Evolutionary conservation across 345 rosid genomes (phyloP).

Genomic region (Anacardium occidentale): DNA sequence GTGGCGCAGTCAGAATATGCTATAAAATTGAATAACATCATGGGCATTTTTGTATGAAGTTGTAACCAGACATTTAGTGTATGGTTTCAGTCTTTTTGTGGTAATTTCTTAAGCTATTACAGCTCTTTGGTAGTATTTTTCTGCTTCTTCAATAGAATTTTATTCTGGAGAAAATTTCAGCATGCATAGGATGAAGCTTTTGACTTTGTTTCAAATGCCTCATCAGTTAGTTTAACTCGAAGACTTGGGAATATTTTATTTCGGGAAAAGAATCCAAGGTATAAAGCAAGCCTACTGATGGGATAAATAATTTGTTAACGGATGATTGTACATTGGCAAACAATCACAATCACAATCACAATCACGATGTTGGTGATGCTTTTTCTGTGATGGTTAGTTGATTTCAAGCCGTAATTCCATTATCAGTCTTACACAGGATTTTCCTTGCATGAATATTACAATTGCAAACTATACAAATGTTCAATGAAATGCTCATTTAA

Average conservation of each 20-base stretch:
- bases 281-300: neutral
- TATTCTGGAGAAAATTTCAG: neutral
- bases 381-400: neutral
- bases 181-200: neutral
- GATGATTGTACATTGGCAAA: neutral
- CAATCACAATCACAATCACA: neutral
- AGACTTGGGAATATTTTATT: neutral
- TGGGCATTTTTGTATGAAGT: neutral
- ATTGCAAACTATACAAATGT: neutral
- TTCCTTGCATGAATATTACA: neutral
- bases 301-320: neutral
- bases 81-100: conserved; percentile 4
- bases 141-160: neutral
- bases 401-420: neutral
- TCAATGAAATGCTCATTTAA: too few species aligned
- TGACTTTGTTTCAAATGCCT: neutral
- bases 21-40: neutral
- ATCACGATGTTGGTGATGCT: neutral
- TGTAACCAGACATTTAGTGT: neutral
- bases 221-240: neutral
- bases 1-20: neutral
- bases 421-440: neutral
- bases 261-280: neutral
- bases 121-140: neutral
- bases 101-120: neutral